Conservation (phyloP, 768 basidiomycete species). For the Lyophyllum shimeji region DNA sequence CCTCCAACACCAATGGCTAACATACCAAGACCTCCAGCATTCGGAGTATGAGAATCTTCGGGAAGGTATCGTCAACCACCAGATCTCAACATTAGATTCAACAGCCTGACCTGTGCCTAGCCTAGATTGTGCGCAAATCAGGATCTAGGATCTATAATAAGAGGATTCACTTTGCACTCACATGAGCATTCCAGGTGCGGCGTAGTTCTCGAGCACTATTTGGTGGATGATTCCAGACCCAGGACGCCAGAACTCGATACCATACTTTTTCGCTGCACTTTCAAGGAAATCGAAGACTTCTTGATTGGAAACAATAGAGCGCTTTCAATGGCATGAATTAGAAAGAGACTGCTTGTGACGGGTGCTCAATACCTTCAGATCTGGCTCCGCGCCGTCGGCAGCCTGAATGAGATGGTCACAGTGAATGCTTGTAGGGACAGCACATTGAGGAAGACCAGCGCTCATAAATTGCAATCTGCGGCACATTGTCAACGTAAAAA, state of each 20-base stretch:
- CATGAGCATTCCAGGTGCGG: constrained; percentile 94
- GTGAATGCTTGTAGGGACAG: constrained; percentile 91
- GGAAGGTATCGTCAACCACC: not conserved
- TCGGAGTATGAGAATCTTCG: constrained; percentile 94
- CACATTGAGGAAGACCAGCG: constrained; percentile 79
- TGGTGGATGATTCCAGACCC: constrained; percentile 98
- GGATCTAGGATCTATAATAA: not conserved
- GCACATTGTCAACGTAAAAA: not conserved
- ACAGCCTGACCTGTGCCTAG: constrained; percentile 66
- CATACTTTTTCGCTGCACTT: constrained; percentile 86
- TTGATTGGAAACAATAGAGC: constrained; percentile 84
- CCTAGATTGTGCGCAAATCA: constrained; percentile 39
- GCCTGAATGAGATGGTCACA: constrained; percentile 99
- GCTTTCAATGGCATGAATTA: constrained; percentile 36
- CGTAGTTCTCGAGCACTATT: constrained; percentile 97
- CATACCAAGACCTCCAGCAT: constrained; percentile 95
- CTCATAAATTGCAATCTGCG: constrained; percentile 95
- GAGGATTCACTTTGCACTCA: constrained; percentile 30
- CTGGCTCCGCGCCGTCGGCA: constrained; percentile 79
- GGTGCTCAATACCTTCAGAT: constrained; percentile 64
- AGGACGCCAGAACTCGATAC: constrained; percentile 98
- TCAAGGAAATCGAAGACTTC: constrained; percentile 98
- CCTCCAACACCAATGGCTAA: constrained; percentile 99
- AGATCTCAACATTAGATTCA: not conserved
- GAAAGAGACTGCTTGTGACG: not conserved